A percentile compares a stretch with the other conserved stretches of the same genome.
Conservation (phyloP, 169 alveolate species). For the Plasmodium falciparum region DNA sequence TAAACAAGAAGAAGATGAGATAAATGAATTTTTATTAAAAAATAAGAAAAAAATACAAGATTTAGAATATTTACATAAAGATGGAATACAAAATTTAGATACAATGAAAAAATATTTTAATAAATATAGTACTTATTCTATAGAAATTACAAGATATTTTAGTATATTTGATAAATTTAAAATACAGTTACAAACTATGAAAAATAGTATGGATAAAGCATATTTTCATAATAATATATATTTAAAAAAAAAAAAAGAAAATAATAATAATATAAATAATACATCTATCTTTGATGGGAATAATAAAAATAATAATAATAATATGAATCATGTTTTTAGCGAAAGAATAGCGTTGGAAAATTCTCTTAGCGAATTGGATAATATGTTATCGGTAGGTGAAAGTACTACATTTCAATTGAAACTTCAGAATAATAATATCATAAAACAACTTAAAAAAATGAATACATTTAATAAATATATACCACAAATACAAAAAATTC, state of each 20-base stretch:
- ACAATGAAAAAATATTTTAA: constrained; percentile 56
- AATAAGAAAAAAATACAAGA: constrained; percentile 60
- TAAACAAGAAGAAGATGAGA: constrained; percentile 24
- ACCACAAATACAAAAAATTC: constrained; percentile 61
- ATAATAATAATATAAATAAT: constrained; percentile 2
- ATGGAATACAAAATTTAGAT: constrained; percentile 50
- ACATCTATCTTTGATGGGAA: background rate
- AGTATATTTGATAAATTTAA: constrained; percentile 72
- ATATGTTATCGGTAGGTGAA: constrained; percentile 40
- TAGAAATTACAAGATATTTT: constrained; percentile 64
- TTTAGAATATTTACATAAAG: constrained; percentile 50
- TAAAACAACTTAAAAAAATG: constrained; percentile 51
- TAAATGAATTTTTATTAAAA: constrained; percentile 16
- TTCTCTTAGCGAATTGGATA: constrained; percentile 58
- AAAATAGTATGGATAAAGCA: constrained; percentile 38
- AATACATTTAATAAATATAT: constrained; percentile 18
- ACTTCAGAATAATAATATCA: constrained; percentile 38
- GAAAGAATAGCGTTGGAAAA: constrained; percentile 57
- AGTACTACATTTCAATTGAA: constrained; percentile 33
- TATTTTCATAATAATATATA: constrained; percentile 13
- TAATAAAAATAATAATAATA: constrained; percentile 17
- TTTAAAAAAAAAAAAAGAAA: background rate
- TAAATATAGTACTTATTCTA: constrained; percentile 45
- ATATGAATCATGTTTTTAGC: constrained; percentile 42
- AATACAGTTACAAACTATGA: constrained; percentile 56